These are phyloP conservation scores for Aureobasidium sp. DNA, from an alignment of 2,329 filamentous ascomycete species.

Conservation along the genomic window DNA sequence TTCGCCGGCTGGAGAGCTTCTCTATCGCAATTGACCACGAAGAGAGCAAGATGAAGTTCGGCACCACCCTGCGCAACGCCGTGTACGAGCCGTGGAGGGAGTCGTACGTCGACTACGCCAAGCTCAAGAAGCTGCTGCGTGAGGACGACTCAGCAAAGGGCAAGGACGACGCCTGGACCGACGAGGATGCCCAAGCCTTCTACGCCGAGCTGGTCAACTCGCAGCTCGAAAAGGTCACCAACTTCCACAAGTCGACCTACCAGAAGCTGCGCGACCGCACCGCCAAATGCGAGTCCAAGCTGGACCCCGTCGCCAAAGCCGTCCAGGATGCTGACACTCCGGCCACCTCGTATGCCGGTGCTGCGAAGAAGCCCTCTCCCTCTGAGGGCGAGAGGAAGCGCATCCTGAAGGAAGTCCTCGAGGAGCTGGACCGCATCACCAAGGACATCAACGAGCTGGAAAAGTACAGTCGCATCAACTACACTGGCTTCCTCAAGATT, in stretches of 20 bases:
- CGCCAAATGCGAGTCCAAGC: conserved; percentile 58
- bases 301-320: conserved; percentile 47
- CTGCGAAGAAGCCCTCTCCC: conserved; percentile 29
- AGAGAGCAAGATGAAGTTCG: conserved; percentile 74
- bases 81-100: conserved; percentile 84
- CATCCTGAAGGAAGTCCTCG: conserved; percentile 63
- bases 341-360: conserved; percentile 20
- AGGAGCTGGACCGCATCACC: conserved; percentile 78
- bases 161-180: conserved; percentile 69
- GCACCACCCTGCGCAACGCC: conserved; percentile 73
- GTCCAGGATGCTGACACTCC: conserved; percentile 27
- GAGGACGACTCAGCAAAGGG: conserved; percentile 55
- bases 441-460: conserved; percentile 89
- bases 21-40: not conserved
- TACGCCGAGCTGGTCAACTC: conserved; percentile 92
- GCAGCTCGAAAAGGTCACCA: conserved; percentile 89
- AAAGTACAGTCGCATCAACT: conserved; percentile 93
- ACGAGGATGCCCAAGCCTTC: conserved; percentile 87
- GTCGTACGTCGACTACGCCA: conserved; percentile 91
- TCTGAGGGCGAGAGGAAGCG: conserved; percentile 38
- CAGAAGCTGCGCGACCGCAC: conserved; percentile 75
- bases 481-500: conserved; percentile 95
- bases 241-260: conserved; percentile 78
- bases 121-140: conserved; percentile 81
- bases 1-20: not conserved